Conservation (phyloP, 441 rosid genomes). For the Jatropha podagrica region DNA sequence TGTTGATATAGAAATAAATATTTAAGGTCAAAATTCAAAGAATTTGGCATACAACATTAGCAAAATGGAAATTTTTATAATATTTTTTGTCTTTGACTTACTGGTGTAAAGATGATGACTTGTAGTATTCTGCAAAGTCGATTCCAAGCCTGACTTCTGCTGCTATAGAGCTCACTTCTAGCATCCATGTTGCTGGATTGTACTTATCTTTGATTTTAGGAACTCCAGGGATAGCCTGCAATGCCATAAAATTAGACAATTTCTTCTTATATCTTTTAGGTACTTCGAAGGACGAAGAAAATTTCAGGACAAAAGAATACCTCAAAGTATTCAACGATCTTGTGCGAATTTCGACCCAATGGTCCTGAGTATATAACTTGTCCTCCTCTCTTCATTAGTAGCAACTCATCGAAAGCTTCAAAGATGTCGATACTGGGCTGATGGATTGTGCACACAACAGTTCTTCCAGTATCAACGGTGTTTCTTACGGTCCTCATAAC, state of each 20-base stretch:
- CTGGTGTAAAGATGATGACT: slow-evolving; percentile 21
- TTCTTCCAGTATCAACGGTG: slow-evolving; percentile 67
- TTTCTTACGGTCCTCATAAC: slow-evolving; percentile 75
- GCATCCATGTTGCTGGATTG: slow-evolving; percentile 38
- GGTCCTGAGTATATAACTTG: slow-evolving; percentile 60
- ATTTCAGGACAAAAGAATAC: slow-evolving; percentile 21
- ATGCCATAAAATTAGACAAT: not conserved
- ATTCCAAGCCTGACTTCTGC: slow-evolving; percentile 25
- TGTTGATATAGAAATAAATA: slow-evolving; percentile 20
- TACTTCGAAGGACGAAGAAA: not conserved
- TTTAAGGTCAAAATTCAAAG: not conserved
- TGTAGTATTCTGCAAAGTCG: slow-evolving; percentile 24
- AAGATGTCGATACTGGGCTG: slow-evolving; percentile 77
- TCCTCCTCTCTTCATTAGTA: slow-evolving; percentile 63
- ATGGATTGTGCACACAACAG: slow-evolving; percentile 71
- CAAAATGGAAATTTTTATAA: not conserved
- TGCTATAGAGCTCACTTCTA: slow-evolving; percentile 30
- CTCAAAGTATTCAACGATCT: slow-evolving; percentile 60
- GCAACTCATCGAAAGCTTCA: slow-evolving; percentile 72
- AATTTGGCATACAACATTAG: not conserved
- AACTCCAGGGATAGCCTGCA: slow-evolving; percentile 27
- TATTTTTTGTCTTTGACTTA: not conserved
- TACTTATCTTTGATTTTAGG: slow-evolving; percentile 24
- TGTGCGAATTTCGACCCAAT: slow-evolving; percentile 52
- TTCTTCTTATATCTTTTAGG: not conserved